Evolutionary conservation across 352 stramenopile genomes (phyloP).

Genomic region (Blastocystis sp.): DNA sequence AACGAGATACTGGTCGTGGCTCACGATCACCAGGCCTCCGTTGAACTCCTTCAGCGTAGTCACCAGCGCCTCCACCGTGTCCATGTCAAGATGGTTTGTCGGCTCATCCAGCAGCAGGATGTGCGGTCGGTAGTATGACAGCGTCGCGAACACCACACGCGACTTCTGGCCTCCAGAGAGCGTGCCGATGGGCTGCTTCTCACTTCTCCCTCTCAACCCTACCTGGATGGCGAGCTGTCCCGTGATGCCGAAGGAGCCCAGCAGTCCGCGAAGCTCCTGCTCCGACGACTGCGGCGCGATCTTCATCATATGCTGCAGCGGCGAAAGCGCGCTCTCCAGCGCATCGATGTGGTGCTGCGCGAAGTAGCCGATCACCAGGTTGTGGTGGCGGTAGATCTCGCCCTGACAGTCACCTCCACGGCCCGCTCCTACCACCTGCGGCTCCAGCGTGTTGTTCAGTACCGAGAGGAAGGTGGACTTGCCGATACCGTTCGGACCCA

Average conservation of each 20-base stretch:
- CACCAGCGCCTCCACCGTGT: conserved; percentile 77
- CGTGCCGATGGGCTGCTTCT: conserved; percentile 75
- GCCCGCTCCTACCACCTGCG: conserved; percentile 59
- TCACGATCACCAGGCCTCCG: conserved; percentile 87
- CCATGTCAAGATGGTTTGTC: conserved; percentile 81
- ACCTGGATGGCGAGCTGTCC: conserved; percentile 61
- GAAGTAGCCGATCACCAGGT: conserved; percentile 61
- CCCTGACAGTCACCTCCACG: neutral
- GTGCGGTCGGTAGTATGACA: conserved; percentile 69
- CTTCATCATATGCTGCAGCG: conserved; percentile 66
- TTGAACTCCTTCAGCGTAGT: conserved; percentile 85
- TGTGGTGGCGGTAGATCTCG: conserved; percentile 60
- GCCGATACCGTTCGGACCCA: conserved; percentile 90
- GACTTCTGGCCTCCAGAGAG: conserved; percentile 85
- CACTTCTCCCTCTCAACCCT: neutral
- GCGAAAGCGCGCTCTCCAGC: conserved; percentile 68
- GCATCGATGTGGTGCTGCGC: conserved; percentile 62
- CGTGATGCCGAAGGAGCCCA: conserved; percentile 62
- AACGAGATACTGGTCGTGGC: conserved; percentile 85
- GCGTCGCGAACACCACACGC: conserved; percentile 69
- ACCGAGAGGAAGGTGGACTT: conserved; percentile 92
- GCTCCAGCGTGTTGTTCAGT: conserved; percentile 76
- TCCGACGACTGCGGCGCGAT: conserved; percentile 6
- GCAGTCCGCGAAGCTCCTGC: conserved; percentile 63
- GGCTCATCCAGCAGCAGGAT: conserved; percentile 79